These are phyloP conservation scores for Entophlyctis helioformis DNA, from an alignment of 192 early-diverging fungal genomes.

Conservation along the genomic window DNA sequence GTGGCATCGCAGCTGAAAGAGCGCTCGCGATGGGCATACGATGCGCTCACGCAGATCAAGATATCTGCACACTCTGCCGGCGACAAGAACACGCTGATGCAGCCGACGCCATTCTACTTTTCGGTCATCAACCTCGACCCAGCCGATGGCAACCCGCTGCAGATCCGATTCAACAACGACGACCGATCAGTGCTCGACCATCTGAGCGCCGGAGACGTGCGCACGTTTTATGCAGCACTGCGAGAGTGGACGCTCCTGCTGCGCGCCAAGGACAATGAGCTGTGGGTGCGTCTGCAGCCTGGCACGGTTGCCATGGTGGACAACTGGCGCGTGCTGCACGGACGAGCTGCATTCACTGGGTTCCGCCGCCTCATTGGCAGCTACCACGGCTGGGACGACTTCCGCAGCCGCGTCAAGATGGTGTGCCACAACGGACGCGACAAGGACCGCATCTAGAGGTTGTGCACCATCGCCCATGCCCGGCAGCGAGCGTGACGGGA, in stretches of 20 bases:
- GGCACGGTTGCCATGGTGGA: constrained; percentile 66
- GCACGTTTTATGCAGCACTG: constrained; percentile 58
- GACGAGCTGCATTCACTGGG: constrained; percentile 58
- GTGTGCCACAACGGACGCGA: constrained; percentile 1
- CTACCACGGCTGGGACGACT: constrained; percentile 72
- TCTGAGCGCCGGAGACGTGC: constrained; percentile 19
- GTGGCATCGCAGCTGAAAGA: constrained; percentile 51
- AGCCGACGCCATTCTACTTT: constrained; percentile 40
- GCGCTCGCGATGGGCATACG: constrained; percentile 42
- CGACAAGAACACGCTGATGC: constrained; percentile 49
- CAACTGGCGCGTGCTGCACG: constrained; percentile 76
- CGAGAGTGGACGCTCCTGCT: constrained; percentile 53
- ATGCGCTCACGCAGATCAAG: constrained; percentile 39
- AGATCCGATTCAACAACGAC: constrained; percentile 74
- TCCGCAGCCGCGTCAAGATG: constrained; percentile 33
- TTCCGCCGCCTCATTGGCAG: constrained; percentile 55
- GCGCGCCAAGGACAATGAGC: constrained; percentile 39
- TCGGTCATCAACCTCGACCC: constrained; percentile 60
- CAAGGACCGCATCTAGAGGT: too few relatives aligned
- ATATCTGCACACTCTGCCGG: constrained; percentile 67
- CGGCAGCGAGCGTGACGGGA: too few relatives aligned
- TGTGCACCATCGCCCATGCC: too few relatives aligned
- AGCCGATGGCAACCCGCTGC: constrained; percentile 34
- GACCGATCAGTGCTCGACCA: constrained; percentile 55
- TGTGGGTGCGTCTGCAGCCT: constrained; percentile 53